Evolutionary conservation across 78 protist species (phyloP).

Genomic region (Isochrysis galbana): DNA sequence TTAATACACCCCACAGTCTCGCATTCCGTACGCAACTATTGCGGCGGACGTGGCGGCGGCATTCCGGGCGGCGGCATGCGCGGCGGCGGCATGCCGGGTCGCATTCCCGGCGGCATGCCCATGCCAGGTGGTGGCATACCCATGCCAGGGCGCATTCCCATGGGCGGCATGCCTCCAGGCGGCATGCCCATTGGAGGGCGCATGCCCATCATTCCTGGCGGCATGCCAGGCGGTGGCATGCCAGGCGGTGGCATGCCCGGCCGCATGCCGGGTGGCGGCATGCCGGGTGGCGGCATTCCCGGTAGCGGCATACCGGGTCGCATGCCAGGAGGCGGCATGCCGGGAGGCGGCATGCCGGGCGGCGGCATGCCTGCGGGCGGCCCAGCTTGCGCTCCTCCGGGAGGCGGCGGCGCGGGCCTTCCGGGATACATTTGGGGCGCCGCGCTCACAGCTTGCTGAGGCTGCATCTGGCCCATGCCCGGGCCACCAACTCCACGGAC

Average conservation of each 20-base stretch:
- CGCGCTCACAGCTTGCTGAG: neutral
- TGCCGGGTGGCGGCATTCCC: neutral
- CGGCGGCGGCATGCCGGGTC: neutral
- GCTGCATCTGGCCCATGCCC: slow-evolving; percentile 71
- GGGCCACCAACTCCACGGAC: slow-evolving; percentile 83
- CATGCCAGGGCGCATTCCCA: neutral
- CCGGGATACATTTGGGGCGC: neutral
- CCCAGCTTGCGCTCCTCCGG: too few relatives aligned
- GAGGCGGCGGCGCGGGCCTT: neutral
- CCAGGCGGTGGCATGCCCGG: neutral
- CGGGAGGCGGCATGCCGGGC: neutral
- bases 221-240: neutral
- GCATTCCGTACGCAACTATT: too few relatives aligned
- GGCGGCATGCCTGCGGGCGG: slow-evolving; percentile 20
- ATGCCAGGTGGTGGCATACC: slow-evolving; percentile 1
- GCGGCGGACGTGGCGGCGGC: too few relatives aligned
- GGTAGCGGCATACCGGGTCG: neutral
- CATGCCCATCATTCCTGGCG: neutral
- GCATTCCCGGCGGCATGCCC: neutral
- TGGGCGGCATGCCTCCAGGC: slow-evolving; percentile 18
- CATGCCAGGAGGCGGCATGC: neutral
- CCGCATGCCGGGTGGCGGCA: neutral
- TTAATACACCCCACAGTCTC: too few relatives aligned
- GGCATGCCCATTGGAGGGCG: neutral
- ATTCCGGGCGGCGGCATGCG: neutral